Base-by-base conservation (phyloP, 805 yeast genomes). In the Kregervanrija fluxuum region DNA sequence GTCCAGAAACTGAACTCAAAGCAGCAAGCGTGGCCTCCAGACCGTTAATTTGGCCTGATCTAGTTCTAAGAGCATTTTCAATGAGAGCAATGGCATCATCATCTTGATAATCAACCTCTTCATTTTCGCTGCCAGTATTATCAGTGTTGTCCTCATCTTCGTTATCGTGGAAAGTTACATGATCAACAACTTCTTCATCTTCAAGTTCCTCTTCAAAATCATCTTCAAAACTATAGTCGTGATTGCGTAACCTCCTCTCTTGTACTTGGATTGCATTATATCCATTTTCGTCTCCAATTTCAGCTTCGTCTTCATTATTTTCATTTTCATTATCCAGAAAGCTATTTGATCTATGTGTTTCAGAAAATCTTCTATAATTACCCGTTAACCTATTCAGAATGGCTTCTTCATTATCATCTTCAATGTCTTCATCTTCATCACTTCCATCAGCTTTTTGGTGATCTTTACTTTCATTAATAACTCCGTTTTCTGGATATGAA, bases 321-420 rank as follows among this genome's bases (percentile, higher is more conserved):
- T 50, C 54, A 10, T 54, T 57, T 11, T 49, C 61, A 4, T 49
- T 59, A 22, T 22, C 28, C 8, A 22, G 8, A 6, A 36, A 41
- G 41, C 17, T 47, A 44, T 13, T 31, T 36, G 41, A 41, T 34
- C 41, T 44, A 30, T 52, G 36, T 10, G 58, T 50, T 36, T 58
- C 61, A 2, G 68, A 63, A 45, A 54, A 59, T 12, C 66, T 49
- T 46, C 68, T 54, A 43, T 65, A 64, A 35, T 70, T 71, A 12
- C 67, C 70, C 8, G 75, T 63, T 38, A 74, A 53, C 37, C 77
- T 55, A 4, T 54, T 53, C 22, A 75, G 51, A 3, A 70, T 59
- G 0, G 54, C 46, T 8, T 52, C 56, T 5, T 56, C 67, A 9
- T 61, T 62, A 8, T 59, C 64, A 6, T 50, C 56, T 11, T 54